Conservation (phyloP, 108 stramenopile genomes). For the Discostella stelligeroides region DNA sequence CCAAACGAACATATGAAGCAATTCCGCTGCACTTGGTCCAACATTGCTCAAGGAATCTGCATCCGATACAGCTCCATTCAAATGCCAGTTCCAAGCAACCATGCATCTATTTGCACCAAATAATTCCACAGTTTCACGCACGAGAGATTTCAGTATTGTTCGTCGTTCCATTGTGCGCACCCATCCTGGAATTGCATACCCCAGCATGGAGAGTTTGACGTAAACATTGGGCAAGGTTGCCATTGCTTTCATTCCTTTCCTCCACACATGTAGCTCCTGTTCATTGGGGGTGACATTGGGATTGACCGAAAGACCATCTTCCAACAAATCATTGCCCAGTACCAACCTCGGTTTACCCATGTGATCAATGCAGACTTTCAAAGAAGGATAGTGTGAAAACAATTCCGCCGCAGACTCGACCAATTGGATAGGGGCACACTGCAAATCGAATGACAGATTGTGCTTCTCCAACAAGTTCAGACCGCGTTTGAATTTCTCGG, state of each 20-base stretch:
- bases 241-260: conserved; percentile 69
- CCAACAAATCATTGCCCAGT: conserved; percentile 48
- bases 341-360: conserved; percentile 67
- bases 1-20: conserved; percentile 46
- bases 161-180: conserved; percentile 48
- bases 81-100: conserved; percentile 78
- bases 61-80: conserved; percentile 64
- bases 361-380: conserved; percentile 73
- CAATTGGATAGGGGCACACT: conserved; percentile 80
- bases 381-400: conserved; percentile 53
- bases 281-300: conserved; percentile 28
- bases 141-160: conserved; percentile 50
- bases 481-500: conserved; percentile 68
- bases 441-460: conserved; percentile 72
- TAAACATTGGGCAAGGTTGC: conserved; percentile 65
- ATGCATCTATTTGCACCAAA: conserved; percentile 78
- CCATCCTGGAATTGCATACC: conserved; percentile 83
- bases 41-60: conserved; percentile 53
- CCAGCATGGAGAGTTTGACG: conserved; percentile 82
- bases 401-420: conserved; percentile 60
- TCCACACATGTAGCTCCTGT: conserved; percentile 62
- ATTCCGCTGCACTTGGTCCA: conserved; percentile 66
- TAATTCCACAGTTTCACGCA: conserved; percentile 62
- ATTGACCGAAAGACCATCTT: conserved; percentile 35
- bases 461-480: conserved; percentile 58